A percentile compares a stretch with the other conserved stretches of the same genome.
Conservation (phyloP, 441 rosid genomes). For the Erodium texanum region DNA sequence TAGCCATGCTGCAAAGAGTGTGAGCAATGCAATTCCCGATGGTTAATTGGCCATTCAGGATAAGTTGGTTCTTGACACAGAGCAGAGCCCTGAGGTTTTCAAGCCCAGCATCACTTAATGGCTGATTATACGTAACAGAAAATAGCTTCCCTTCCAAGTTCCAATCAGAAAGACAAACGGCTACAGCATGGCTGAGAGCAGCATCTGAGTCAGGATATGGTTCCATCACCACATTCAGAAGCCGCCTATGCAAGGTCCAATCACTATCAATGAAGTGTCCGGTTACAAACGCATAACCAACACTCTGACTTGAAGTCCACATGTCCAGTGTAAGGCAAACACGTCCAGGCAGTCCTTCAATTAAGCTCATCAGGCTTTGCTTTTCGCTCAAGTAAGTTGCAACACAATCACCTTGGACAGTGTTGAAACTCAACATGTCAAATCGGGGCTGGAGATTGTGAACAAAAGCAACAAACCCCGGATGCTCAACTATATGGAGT, state of each 20-base stretch:
- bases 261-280: constrained; percentile 73
- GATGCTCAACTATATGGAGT: constrained; percentile 85
- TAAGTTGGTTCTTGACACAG: constrained; percentile 56
- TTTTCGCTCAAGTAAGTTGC: constrained; percentile 75
- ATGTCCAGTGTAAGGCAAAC: constrained; percentile 63
- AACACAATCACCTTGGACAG: constrained; percentile 83
- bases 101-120: constrained; percentile 37
- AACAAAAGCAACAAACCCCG: constrained; percentile 60
- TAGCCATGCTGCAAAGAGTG: constrained; percentile 44
- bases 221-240: constrained; percentile 78
- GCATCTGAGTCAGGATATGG: constrained; percentile 68
- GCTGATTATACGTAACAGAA: constrained; percentile 56
- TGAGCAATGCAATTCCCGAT: constrained; percentile 62
- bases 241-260: constrained; percentile 70
- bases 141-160: constrained; percentile 67
- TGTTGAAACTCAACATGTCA: constrained; percentile 53
- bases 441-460: constrained; percentile 77
- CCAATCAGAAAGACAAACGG: constrained; percentile 81
- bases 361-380: constrained; percentile 55
- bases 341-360: constrained; percentile 69
- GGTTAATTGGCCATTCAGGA: constrained; percentile 68
- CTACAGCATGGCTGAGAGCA: constrained; percentile 69
- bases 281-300: constrained; percentile 64
- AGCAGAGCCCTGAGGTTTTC: constrained; percentile 61
- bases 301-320: constrained; percentile 59